Evolutionary conservation across 495 filamentous ascomycete species (phyloP), one percentile per base, ranked within the genome.

Genomic region (Hamigera avellanea): DNA sequence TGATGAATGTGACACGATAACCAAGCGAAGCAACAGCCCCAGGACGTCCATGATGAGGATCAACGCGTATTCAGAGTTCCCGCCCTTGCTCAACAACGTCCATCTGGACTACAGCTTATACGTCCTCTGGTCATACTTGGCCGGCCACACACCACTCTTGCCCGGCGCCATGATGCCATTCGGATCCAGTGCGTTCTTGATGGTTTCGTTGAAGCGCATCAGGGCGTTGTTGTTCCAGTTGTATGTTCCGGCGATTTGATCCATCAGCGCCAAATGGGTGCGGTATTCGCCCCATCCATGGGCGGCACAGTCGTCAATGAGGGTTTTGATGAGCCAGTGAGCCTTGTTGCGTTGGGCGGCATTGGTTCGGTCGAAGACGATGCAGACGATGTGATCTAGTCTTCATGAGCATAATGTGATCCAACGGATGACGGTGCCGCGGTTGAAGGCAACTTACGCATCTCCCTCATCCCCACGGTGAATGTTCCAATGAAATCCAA

Each of bases 121-220:
- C 6, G 12, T 26, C 25, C 12, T 26, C 25, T 37, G 26, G 14
- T 37, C 45, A 41, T 73, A 74, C 26, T 45, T 52, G 48, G 57
- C 63, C 5, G 69, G 70, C 73, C 72, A 75, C 30, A 76, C 69
- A 0, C 73, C 73, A 39, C 56, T 66, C 41, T 67, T 64, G 0
- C 73, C 73, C 0, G 73, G 71, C 2, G 69, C 63, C 34, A 76
- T 43, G 29, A 77, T 74, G 0, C 70, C 68, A 33, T 75, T 76
- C 3, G 70, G 72, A 52, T 77, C 73, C n/a, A 76, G 42, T 12
- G 68, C 62, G 38, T 78, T 62, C 57, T 76, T 75, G 8, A 76
- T 38, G 23, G 39, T 57, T 60, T 76, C 66, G 37, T 71, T 70
- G 25, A 75, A 59, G 35, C 56, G 55, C 64, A 68, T 67, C 35